Base-by-base conservation (phyloP, 2,329 filamentous ascomycete species). In the Fusarium sarcochroum region DNA sequence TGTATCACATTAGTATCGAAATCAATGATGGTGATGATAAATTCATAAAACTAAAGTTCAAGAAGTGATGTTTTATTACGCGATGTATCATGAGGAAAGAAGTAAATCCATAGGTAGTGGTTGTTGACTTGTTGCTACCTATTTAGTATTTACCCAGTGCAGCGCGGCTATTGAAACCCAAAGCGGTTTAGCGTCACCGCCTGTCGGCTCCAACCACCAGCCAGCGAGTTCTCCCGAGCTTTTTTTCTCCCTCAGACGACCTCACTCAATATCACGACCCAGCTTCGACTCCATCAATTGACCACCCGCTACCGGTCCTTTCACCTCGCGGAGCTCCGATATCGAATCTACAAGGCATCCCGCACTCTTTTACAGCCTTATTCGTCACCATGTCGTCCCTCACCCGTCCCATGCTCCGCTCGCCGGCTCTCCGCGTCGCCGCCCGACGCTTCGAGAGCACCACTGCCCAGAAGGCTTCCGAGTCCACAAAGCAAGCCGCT, bases 371-470 rank as follows among this genome's bases (percentile, higher is more conserved):
- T 44, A 56, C 54, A 56, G 52, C 58, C 63, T 76, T 76, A 77
- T 71, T 75, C 72, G 73, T 65, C 76, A 51, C 52, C 61, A 74
- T 77, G 72, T 73, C 75, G 70, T 75, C 75, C 58, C 79, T 80
- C 75, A 77, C 80, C 55, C 82, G 82, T 68, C 82, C 81, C 61
- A 73, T 83, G 75, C 76, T 83, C 76, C 83, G 84, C 78, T 80
- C 82, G 70, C 79, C 81, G 70, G 79, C 77, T 75, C 73, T 86
- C 78, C 78, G 80, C 75, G 75, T 81, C 69, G 80, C 81, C 77
- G 80, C 83, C 78, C 85, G 85, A 75, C 87, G 89, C 76, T 87
- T 88, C 83, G 85, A 90, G 82, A 90, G 87, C 71, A 87, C 85
- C 69, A 78, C 85, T 64, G 75, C 85, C 68, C 65, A 80, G 63